Conservation (phyloP, 441 rosid genomes). For the Omphalea diandra region DNA sequence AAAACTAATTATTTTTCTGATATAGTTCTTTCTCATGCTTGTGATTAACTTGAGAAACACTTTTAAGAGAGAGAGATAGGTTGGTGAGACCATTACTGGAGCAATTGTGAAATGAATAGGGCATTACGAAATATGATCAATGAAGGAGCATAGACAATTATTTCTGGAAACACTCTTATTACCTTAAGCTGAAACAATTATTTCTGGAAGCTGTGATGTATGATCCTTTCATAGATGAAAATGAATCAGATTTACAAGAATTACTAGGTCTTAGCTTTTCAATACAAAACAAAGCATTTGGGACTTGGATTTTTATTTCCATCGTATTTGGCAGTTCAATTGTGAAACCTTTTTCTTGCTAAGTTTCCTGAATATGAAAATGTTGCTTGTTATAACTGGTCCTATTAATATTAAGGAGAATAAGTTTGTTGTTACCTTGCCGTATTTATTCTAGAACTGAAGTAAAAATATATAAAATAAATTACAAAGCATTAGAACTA, state of each 20-base stretch:
- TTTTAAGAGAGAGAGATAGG: no score
- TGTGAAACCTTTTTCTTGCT: not conserved
- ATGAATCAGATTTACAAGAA: not conserved
- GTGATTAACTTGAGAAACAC: no score
- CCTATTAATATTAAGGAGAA: no score
- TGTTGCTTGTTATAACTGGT: not conserved
- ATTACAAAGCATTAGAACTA: not conserved
- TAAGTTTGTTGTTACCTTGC: not conserved
- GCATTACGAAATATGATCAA: no score
- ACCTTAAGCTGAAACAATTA: no score
- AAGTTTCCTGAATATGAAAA: not conserved
- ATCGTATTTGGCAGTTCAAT: not conserved
- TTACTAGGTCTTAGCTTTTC: not conserved
- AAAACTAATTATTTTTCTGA: no score
- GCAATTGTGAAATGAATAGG: no score
- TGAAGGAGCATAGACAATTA: not conserved
- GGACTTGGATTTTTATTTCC: not conserved
- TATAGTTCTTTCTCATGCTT: no score
- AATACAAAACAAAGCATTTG: not conserved
- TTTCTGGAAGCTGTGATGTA: no score
- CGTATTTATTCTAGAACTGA: not conserved
- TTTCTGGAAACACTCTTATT: not conserved
- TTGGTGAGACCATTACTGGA: no score
- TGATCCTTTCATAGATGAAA: no score
- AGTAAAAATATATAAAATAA: not conserved